Percentiles rank a stretch among this genome's conserved stretches.
Conservation (phyloP, 75 land plant species). For the Picea glauca region DNA sequence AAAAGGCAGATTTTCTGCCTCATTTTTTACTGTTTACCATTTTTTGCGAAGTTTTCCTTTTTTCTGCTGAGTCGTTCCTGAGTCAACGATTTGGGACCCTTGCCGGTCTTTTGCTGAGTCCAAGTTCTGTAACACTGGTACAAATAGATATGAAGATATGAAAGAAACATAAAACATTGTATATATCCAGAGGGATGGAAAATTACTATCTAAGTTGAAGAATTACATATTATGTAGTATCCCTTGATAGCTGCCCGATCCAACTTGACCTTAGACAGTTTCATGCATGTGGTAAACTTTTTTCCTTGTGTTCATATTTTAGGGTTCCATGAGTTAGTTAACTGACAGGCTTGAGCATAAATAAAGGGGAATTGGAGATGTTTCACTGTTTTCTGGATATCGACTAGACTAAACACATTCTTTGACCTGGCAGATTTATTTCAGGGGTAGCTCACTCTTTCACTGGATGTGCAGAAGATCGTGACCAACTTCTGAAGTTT, state of each 20-base stretch:
- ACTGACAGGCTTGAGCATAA: not conserved
- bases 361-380: not conserved
- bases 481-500: conserved; percentile 68
- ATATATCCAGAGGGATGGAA: conserved; percentile 1
- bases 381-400: not conserved
- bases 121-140: too few species aligned
- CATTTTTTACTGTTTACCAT: too few species aligned
- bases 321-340: not conserved
- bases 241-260: not conserved
- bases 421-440: conserved; percentile 48
- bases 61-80: too few species aligned
- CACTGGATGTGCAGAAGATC: conserved; percentile 81
- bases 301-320: not conserved
- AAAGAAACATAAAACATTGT: not conserved
- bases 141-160: too few species aligned
- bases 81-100: too few species aligned
- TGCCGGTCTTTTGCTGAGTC: too few species aligned
- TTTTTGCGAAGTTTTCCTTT: too few species aligned
- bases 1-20: too few species aligned
- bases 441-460: conserved; percentile 95
- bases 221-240: not conserved
- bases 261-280: not conserved
- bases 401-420: not conserved
- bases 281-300: not conserved
- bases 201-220: not conserved